phyloP scores from a whole-genome alignment of 78 protist genomes.

The Dictyostelium firmibasis region DNA sequence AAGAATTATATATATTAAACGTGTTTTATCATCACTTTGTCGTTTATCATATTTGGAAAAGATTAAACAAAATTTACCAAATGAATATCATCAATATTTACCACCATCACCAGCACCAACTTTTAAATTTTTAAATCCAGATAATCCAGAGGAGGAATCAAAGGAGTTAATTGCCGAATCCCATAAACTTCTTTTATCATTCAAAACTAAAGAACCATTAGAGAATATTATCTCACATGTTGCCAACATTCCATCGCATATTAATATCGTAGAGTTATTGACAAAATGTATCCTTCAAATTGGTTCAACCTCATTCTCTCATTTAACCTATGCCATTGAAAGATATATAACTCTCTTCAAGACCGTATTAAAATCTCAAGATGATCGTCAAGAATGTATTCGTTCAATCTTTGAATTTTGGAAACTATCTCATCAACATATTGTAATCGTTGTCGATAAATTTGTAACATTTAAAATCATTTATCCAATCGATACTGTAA shows the following conservation, averaged over 20 bases:
- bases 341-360: conserved; percentile 63
- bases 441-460: conserved; percentile 62
- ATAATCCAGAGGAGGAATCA: conserved; percentile 23
- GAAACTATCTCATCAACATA: conserved; percentile 60
- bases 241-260: neutral
- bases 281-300: conserved; percentile 69
- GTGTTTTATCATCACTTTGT: conserved; percentile 21
- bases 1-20: conserved; percentile 18
- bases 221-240: conserved; percentile 35
- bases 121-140: conserved; percentile 13
- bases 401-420: conserved; percentile 43
- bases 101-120: conserved; percentile 34
- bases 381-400: conserved; percentile 49
- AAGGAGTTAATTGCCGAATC: conserved; percentile 61
- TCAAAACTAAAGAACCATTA: conserved; percentile 49
- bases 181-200: conserved; percentile 39
- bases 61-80: conserved; percentile 37
- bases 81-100: conserved; percentile 52
- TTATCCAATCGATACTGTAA: conserved; percentile 34
- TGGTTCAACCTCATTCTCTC: conserved; percentile 65
- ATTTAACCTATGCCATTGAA: conserved; percentile 63
- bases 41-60: conserved; percentile 65
- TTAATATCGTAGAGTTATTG: conserved; percentile 30
- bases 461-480: conserved; percentile 55
- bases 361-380: conserved; percentile 6